Conservation (phyloP, 2,329 filamentous ascomycete genomes). For the Metarhizium sp. region DNA sequence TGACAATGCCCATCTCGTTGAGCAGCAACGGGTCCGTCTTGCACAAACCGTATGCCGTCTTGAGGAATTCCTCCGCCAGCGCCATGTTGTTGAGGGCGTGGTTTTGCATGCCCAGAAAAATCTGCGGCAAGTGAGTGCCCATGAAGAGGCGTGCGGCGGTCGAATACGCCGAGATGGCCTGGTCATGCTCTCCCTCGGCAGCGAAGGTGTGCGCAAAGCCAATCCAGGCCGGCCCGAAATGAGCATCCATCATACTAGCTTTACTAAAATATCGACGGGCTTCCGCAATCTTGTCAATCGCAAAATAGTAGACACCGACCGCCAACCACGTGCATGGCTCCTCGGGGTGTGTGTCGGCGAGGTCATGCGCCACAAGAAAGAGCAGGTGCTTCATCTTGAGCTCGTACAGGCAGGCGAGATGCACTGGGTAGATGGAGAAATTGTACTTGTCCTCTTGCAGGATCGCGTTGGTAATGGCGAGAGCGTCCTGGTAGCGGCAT, state of each 20-base stretch:
- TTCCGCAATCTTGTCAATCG: slow-evolving; percentile 82
- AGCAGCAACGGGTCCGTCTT: slow-evolving; percentile 79
- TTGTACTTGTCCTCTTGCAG: slow-evolving; percentile 81
- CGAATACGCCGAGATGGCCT: slow-evolving; percentile 94
- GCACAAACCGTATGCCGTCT: slow-evolving; percentile 76
- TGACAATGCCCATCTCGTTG: slow-evolving; percentile 94
- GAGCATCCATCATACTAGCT: slow-evolving; percentile 92
- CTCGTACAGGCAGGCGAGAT: slow-evolving; percentile 85
- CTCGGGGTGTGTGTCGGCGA: slow-evolving; percentile 84
- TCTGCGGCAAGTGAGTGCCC: slow-evolving; percentile 88
- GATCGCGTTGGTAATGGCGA: slow-evolving; percentile 75
- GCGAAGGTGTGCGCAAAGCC: slow-evolving; percentile 98
- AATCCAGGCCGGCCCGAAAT: slow-evolving; percentile 97
- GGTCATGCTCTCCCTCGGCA: slow-evolving; percentile 93
- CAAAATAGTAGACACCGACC: slow-evolving; percentile 89
- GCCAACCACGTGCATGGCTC: slow-evolving; percentile 91
- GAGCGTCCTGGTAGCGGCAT: slow-evolving; percentile 82
- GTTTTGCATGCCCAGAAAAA: slow-evolving; percentile 98
- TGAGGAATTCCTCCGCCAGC: slow-evolving; percentile 87
- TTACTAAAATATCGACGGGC: slow-evolving; percentile 95
- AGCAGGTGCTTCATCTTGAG: slow-evolving; percentile 78
- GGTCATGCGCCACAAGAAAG: slow-evolving; percentile 84
- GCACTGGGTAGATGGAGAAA: slow-evolving; percentile 79
- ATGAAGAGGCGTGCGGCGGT: slow-evolving; percentile 93
- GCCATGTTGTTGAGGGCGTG: slow-evolving; percentile 91